These are phyloP conservation scores for Linum usitatissimum DNA, from an alignment of 345 rosid species.

Conservation along the genomic window DNA sequence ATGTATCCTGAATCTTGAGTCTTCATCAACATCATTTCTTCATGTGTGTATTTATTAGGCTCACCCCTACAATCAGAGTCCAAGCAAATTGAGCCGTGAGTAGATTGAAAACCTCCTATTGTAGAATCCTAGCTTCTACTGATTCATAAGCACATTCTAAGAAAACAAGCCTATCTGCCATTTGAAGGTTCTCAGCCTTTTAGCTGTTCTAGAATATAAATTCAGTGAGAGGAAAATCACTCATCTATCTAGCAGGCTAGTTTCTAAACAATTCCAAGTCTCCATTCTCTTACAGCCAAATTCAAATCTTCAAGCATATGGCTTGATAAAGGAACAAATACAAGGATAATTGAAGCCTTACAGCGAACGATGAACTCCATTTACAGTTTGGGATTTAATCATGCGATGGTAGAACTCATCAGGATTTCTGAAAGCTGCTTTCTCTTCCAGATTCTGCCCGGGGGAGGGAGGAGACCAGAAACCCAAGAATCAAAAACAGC, in stretches of 20 bases:
- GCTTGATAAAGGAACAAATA: not conserved
- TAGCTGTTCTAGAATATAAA: not conserved
- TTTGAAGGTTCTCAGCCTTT: not conserved
- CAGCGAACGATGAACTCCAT: conserved; percentile 61
- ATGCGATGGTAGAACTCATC: conserved; percentile 81
- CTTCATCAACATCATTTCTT: conserved; percentile 80
- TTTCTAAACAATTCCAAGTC: not conserved
- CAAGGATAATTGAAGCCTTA: conserved; percentile 17
- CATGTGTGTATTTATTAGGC: conserved; percentile 59
- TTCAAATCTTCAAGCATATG: not conserved
- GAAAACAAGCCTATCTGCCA: not conserved
- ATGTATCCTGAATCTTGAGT: conserved; percentile 86
- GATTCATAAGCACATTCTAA: not conserved
- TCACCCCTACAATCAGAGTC: conserved; percentile 35
- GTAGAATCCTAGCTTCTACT: not conserved
- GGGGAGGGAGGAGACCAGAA: not conserved
- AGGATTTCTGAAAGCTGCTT: conserved; percentile 73
- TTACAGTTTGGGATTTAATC: conserved; percentile 48
- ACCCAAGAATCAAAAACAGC: not conserved
- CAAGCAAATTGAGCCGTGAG: not conserved
- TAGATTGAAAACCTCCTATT: not conserved
- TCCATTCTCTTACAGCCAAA: not conserved
- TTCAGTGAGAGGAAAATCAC: not conserved
- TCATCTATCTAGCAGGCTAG: not conserved
- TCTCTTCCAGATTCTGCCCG: conserved; percentile 66